These are phyloP conservation scores for Trichoderma koningii DNA, from an alignment of 2,329 filamentous ascomycete species.

Conservation along the genomic window DNA sequence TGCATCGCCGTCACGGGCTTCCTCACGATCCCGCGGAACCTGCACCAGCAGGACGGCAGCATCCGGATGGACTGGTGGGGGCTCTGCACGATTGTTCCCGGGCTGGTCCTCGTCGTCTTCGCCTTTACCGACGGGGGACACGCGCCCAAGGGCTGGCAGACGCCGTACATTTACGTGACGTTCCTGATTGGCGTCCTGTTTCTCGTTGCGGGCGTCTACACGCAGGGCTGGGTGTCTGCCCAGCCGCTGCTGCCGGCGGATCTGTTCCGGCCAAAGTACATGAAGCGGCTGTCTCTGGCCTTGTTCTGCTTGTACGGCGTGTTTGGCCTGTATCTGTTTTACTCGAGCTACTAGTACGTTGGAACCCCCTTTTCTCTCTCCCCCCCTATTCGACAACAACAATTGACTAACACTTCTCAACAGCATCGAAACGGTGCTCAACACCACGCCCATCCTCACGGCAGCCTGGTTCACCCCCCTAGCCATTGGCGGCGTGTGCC, in stretches of 20 bases:
- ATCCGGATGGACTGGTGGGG: slow-evolving; percentile 70
- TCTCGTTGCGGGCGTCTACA: slow-evolving; percentile 63
- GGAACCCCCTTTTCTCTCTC: background rate
- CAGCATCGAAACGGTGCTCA: slow-evolving; percentile 63
- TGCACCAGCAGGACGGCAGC: slow-evolving; percentile 32
- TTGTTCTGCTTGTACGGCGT: slow-evolving; percentile 69
- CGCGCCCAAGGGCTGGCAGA: slow-evolving; percentile 69
- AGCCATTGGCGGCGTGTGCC: slow-evolving; percentile 66
- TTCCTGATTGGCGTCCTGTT: slow-evolving; percentile 64
- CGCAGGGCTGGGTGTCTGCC: slow-evolving; percentile 70
- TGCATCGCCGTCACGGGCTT: slow-evolving; percentile 50
- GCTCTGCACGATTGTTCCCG: slow-evolving; percentile 60
- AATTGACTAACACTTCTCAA: background rate
- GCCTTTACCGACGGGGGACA: slow-evolving; percentile 73
- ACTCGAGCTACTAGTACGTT: slow-evolving; percentile 66
- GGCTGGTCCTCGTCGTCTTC: slow-evolving; percentile 70
- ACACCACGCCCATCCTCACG: slow-evolving; percentile 60
- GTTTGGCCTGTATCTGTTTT: slow-evolving; percentile 69
- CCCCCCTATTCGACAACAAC: too few species aligned
- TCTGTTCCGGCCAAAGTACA: slow-evolving; percentile 69
- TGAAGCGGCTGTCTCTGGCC: slow-evolving; percentile 62
- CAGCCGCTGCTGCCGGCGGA: slow-evolving; percentile 70
- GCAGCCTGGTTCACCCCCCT: slow-evolving; percentile 71
- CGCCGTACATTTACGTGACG: slow-evolving; percentile 68
- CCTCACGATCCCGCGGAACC: slow-evolving; percentile 44